Base-by-base conservation (phyloP, 805 yeast genomes). In the Teunomyces tritomae region DNA sequence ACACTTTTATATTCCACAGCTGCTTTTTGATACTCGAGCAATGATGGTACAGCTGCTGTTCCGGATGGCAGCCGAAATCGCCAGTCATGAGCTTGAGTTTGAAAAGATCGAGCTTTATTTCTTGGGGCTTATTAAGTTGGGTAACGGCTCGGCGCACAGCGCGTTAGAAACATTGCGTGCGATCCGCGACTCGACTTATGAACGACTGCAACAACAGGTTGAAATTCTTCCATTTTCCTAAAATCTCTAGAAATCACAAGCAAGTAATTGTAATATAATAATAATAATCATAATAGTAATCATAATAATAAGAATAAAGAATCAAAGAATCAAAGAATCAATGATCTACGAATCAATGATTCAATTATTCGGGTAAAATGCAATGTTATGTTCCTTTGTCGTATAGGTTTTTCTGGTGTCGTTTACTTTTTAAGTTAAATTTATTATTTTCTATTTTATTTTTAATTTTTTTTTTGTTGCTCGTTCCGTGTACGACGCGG, bases 91-190 rank as follows among this genome's bases (percentile, higher is more conserved):
- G n/a, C 53, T 46, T 11, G 62, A 56, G 13, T 56, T 57, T 24
- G 67, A 63, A 39, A 51, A 48, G 47, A 49, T 62, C 30, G 61
- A 56, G 45, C 47, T 62, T n/a, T 61, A 52, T 45, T 61, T 61
- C 44, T 39, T 41, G 28, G 67, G 64, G 7, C 44, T 63, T 33
- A 51, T 57, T n/a, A 55, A 49, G 29, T 43, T 63, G 28, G 63
- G 67, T 7, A 55, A 61, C 30, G 67, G 67, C 5, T 57, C 57
- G 26, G 37, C 57, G 4, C 32, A 43, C 10, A 27, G 40, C 24
- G 51, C 49, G 2, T 33, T 54, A 35, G 48, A 45, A 13, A 9
- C 45, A 6, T 30, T 48, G 3, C 36, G 40, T 20, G 46, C 32
- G 27, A 17, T 7, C 27, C 28, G 53, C 11, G 39, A 48, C 8